Conservation (phyloP, 148 eudicot species). For the Salicornia ramosissima region DNA sequence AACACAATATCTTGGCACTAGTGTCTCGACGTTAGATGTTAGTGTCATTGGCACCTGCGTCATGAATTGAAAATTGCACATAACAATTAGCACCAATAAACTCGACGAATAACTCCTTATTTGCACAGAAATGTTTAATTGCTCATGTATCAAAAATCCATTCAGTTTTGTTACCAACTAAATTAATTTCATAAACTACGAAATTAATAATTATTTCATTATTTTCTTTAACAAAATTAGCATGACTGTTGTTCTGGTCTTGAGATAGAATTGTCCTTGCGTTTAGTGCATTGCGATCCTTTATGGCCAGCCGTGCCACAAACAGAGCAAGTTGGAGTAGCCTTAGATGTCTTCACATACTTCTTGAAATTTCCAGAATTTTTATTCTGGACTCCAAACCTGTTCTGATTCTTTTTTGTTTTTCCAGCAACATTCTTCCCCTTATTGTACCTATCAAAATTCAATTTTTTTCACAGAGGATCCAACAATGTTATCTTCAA, state of each 20-base stretch:
- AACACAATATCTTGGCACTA: no score
- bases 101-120: not conserved
- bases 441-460: not conserved
- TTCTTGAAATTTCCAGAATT: no score
- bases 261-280: no score
- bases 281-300: not conserved
- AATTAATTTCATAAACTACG: not conserved
- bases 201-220: not conserved
- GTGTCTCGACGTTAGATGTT: no score
- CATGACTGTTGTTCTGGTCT: not conserved
- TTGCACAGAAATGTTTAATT: not conserved
- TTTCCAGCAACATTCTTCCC: not conserved
- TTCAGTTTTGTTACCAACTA: not conserved
- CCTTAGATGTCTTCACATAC: no score
- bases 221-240: not conserved
- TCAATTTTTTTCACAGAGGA: not conserved
- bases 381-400: not conserved
- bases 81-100: no score
- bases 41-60: no score
- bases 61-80: no score
- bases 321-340: not conserved
- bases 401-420: not conserved
- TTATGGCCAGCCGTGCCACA: not conserved
- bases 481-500: not conserved
- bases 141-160: not conserved